These are phyloP conservation scores for Chaetomium strumarium DNA, from an alignment of 2,329 filamentous ascomycete species.

Conservation along the genomic window DNA sequence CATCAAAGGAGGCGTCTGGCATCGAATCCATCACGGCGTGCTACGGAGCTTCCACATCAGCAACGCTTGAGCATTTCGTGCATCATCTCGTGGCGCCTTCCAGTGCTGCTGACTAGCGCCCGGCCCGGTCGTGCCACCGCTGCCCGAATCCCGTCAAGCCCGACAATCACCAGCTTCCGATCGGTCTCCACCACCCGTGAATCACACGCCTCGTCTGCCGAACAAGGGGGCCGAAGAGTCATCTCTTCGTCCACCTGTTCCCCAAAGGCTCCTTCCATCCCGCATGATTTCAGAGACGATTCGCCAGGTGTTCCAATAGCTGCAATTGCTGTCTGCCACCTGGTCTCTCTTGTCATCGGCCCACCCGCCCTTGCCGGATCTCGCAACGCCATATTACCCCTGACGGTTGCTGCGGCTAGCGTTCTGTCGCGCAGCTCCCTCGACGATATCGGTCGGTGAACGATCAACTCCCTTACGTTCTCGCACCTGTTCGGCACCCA, in stretches of 20 bases:
- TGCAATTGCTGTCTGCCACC: slow-evolving; percentile 30
- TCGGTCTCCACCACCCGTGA: slow-evolving; percentile 23
- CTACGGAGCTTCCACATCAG: slow-evolving; percentile 9
- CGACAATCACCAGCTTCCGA: slow-evolving; percentile 17
- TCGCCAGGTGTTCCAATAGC: slow-evolving; percentile 35
- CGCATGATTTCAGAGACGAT: slow-evolving; percentile 38
- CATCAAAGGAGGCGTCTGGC: slow-evolving; percentile 8
- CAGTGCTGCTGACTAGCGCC: slow-evolving; percentile 13
- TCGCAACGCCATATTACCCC: neutral
- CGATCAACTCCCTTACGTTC: neutral
- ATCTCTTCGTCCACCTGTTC: slow-evolving; percentile 43
- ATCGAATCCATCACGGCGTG: slow-evolving; percentile 8
- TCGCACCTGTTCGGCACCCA: neutral
- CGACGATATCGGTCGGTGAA: slow-evolving; percentile 5
- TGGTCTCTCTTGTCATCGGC: slow-evolving; percentile 23
- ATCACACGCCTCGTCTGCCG: slow-evolving; percentile 26
- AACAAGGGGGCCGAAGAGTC: slow-evolving; percentile 41
- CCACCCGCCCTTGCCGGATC: slow-evolving; percentile 3
- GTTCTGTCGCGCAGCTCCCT: neutral
- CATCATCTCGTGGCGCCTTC: slow-evolving; percentile 13
- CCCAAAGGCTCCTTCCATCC: slow-evolving; percentile 31
- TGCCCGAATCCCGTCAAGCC: slow-evolving; percentile 12
- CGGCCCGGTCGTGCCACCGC: slow-evolving; percentile 19
- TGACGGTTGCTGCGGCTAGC: slow-evolving; percentile 13
- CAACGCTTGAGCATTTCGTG: neutral